Evolutionary conservation across 169 alveolate species (phyloP).

Genomic region (Cryptosporidium ryanae): DNA sequence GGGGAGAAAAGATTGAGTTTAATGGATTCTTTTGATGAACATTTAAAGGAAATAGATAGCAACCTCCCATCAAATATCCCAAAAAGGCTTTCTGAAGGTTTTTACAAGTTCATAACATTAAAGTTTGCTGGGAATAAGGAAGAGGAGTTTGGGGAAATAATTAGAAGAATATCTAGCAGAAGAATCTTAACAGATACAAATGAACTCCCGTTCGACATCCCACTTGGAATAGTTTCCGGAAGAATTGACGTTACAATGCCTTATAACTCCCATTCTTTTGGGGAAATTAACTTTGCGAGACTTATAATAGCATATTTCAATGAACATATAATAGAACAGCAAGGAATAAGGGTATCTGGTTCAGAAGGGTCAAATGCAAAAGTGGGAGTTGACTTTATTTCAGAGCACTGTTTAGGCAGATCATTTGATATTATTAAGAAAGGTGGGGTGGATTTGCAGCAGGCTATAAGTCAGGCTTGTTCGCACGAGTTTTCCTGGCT

Average conservation of each 20-base stretch:
- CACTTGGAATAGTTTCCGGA: constrained; percentile 64
- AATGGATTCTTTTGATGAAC: constrained; percentile 8
- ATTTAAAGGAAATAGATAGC: not conserved
- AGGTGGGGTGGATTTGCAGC: constrained; percentile 38
- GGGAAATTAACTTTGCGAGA: constrained; percentile 58
- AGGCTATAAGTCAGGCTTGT: constrained; percentile 49
- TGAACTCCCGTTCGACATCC: constrained; percentile 58
- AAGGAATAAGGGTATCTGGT: not conserved
- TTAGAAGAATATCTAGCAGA: constrained; percentile 16
- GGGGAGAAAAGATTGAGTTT: not conserved
- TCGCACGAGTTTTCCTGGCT: constrained; percentile 29
- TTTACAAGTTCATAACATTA: constrained; percentile 17
- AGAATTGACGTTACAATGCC: constrained; percentile 9
- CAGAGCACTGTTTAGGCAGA: constrained; percentile 33
- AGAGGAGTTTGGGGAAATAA: constrained; percentile 29
- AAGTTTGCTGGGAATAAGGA: constrained; percentile 53
- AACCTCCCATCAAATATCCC: not conserved
- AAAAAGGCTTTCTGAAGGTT: constrained; percentile 34
- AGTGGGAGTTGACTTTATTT: not conserved
- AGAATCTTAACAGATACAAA: constrained; percentile 54
- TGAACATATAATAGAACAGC: constrained; percentile 53
- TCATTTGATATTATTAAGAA: constrained; percentile 16
- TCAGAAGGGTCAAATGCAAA: not conserved
- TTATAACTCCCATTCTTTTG: constrained; percentile 47
- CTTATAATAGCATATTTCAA: constrained; percentile 50